Evolutionary conservation across 2,329 filamentous ascomycete species (phyloP), one percentile per base, ranked within the genome.

Genomic region (Talaromyces sp.): DNA sequence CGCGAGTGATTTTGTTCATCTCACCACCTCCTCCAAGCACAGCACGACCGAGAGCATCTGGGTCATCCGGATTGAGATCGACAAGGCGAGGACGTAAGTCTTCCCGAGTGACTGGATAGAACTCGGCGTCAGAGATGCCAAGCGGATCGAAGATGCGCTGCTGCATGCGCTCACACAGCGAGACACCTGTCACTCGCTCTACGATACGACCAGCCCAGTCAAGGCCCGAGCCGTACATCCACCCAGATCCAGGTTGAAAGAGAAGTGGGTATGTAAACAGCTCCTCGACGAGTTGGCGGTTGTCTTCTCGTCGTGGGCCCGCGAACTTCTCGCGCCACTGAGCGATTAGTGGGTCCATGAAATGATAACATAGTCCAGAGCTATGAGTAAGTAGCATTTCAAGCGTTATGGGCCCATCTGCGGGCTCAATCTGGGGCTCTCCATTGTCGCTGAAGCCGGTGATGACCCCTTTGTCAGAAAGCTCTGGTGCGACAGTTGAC

Each of bases 191-290:
- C 0, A 81, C 66, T 0, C 76, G 71, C 64, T 84, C 82, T 1
- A 85, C 73, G 0, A 84, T 70, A 0, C 76, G 73, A 2, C 83
- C 82, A 0, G 78, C 80, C 82, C 81, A 85, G 70, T 86, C 83
- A 1, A 81, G 67, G 1, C 77, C 74, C 0, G 75, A 64, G 0
- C 81, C 77, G 62, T 85, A 85, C 63, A 75, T 72, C 82, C 82
- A 86, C 3, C 73, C 69, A 0, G 71, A 68, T 0, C 82, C 83
- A 0, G 83, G 84, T 59, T 86, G 79, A 63, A 77, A 83, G 10
- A 68, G 56, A 2, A 85, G 75, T 0, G 82, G 81, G 10, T 78
- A 74, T 11, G 63, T 62, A 62, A 77, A 82, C 0, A 74, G 64
- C 19, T 79, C 75, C 11, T 78, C 75, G 0, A 85, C 76, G 0